Evolutionary conservation across 805 yeast genomes (phyloP).

Genomic region (Wickerhamiella azymoides): DNA sequence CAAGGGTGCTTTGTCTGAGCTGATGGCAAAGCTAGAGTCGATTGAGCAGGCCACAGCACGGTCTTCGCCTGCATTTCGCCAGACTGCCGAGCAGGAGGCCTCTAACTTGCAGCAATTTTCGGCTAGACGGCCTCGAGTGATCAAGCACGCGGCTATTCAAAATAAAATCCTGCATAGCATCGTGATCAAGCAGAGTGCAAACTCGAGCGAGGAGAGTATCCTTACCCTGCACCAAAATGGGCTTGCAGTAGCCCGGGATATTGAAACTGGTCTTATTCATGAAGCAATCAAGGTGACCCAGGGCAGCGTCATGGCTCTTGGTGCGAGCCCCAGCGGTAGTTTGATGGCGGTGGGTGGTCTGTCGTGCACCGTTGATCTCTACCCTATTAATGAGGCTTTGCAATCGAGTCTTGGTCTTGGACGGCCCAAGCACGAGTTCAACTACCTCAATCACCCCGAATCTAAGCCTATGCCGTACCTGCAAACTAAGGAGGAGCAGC

Average conservation of each 20-base stretch:
- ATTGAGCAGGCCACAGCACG: not conserved
- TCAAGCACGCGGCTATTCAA: not conserved
- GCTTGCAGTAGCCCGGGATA: conserved; percentile 13
- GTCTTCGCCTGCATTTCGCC: not conserved
- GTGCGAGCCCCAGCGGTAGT: conserved; percentile 10
- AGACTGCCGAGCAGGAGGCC: not conserved
- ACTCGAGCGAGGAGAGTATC: not conserved
- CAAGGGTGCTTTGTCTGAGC: not conserved
- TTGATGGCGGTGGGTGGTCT: conserved; percentile 16
- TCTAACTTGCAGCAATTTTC: not conserved
- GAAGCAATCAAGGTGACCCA: conserved; percentile 14
- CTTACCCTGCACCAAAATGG: conserved; percentile 14
- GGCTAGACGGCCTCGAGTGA: not conserved
- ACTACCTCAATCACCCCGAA: not conserved
- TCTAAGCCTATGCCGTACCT: not conserved
- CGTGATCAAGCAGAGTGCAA: not conserved
- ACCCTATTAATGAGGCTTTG: conserved; percentile 11
- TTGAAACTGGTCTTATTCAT: conserved; percentile 10
- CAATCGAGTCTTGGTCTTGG: not conserved
- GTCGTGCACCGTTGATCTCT: conserved; percentile 16
- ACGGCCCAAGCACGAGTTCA: not conserved
- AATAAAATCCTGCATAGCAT: not conserved
- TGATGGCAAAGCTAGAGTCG: not conserved
- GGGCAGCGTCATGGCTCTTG: conserved; percentile 12
- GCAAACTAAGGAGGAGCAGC: not conserved